Evolutionary conservation across 1,284 basidiomycete species (phyloP).

Genomic region (Tremellales sp.): DNA sequence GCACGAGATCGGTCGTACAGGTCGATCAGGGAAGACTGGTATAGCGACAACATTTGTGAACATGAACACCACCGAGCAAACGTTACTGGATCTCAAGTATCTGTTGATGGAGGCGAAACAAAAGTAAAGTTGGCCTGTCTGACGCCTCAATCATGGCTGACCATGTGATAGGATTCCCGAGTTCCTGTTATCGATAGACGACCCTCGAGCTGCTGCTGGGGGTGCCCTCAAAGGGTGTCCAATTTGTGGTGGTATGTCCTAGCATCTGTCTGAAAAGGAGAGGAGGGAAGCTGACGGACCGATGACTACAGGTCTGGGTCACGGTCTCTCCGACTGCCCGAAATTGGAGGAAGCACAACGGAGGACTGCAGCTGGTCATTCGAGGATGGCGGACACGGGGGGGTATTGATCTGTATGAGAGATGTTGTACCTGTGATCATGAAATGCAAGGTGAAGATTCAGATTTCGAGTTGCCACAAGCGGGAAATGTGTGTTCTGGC

Average conservation of each 20-base stretch:
- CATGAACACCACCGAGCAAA: slow-evolving; percentile 94
- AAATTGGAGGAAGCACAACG: slow-evolving; percentile 92
- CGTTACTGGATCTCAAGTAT: slow-evolving; percentile 93
- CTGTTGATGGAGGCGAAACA: slow-evolving; percentile 96
- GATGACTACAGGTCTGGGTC: slow-evolving; percentile 71
- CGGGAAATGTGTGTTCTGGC: too few relatives aligned
- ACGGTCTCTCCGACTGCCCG: slow-evolving; percentile 88
- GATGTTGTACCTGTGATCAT: too few relatives aligned
- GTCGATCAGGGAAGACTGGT: slow-evolving; percentile 94
- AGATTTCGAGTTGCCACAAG: too few relatives aligned
- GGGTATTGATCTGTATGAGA: slow-evolving; percentile 11
- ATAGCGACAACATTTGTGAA: slow-evolving; percentile 99
- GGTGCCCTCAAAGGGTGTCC: slow-evolving; percentile 81
- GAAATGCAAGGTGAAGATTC: too few relatives aligned
- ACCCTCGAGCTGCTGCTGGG: slow-evolving; percentile 76
- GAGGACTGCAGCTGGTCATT: slow-evolving; percentile 77
- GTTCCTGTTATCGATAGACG: slow-evolving; percentile 88
- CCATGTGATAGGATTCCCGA: slow-evolving; percentile 71
- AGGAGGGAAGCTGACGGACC: background rate
- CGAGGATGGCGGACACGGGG: slow-evolving; percentile 47
- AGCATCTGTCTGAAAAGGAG: background rate
- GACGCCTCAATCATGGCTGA: background rate
- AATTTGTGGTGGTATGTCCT: slow-evolving; percentile 81
- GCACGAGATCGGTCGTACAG: slow-evolving; percentile 97
- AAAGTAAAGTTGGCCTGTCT: slow-evolving; percentile 57